Evolutionary conservation across 1,284 basidiomycete genomes (phyloP), one percentile per base, ranked within the genome.

Genomic region (Veloporphyrellus conicus): DNA sequence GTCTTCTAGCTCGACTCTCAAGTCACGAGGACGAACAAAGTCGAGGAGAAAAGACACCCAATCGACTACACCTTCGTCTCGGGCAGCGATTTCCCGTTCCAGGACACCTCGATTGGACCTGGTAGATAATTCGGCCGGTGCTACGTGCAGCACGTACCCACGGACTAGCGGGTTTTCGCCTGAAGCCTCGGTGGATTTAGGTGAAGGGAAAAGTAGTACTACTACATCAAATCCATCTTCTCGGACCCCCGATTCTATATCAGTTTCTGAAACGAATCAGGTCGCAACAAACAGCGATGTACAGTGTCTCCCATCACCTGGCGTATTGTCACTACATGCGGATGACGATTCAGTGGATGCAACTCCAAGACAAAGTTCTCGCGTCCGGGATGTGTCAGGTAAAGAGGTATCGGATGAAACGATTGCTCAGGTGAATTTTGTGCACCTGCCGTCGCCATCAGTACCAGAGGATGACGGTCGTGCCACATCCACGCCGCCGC

Each of bases 291-390:
- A 15, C 19, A 18, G 40, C 6, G 35, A 42, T 12, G n/a, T 22
- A 11, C 34, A 12, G 10, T 49, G 28, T 15, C 40, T 49, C 3
- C 49, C 15, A 33, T 34, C n/a, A 8, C 35, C 28, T 4, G 41
- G 37, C 14, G 31, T 29, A 7, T 16, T 42, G 11, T 32, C 48
- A 15, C 34, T 18, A 9, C 36, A 43, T n/a, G 41, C 16, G 6
- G 58, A 49, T 6, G 38, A 27, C 6, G 35, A 59, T 25, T 11
- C 41, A 11, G 47, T n/a, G 6, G 56, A 60, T 28, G 40, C 6
- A 22, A 65, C 61, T 23, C 63, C 63, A 28, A 53, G 43, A 25
- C 59, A 49, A 14, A 41, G 28, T 43, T 19, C 50, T 31, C 49
- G 34, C 22, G 15, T 31, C 3, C 58, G 42, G 8, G 14, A 14